Base-by-base conservation (phyloP, 1,284 basidiomycete species). In the Vanrija pseudolonga region DNA sequence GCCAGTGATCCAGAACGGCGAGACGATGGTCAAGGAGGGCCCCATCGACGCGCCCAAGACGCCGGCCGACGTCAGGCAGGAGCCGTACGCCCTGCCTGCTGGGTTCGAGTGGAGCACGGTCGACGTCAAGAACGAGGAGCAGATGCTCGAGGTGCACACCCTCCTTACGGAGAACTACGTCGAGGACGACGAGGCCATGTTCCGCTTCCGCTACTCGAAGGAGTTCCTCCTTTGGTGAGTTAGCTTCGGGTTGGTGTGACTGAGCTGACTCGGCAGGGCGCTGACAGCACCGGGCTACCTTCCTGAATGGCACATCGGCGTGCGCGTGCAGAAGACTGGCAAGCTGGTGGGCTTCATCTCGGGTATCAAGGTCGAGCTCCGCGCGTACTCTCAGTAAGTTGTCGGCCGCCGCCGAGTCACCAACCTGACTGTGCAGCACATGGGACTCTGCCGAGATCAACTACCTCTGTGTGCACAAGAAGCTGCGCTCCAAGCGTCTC, bases 281-380 rank as follows among this genome's bases (percentile, higher is more conserved):
- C 80, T 98, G 39, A 90, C 86, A 64, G 92, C 95, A 50, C 96
- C 96, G 12, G 94, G 93, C 4, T 98, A 92, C 75, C 78, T 85
- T 67, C 86, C 87, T 64, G 89, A 94, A 66, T 98, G 96, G 95
- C 94, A 97, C 72, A 79, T 98, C 51, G 96, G 94, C 42, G 93
- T 99, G 8, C 86, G 95, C 18, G 94, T 98, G 6, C 82, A 84
- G 24, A 86, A 89, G 20, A 91, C 87, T 64, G 85, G 88, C 76
- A 97, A 95, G 75, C 82, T 99, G 1, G 90, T 99, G n/a, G 96
- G 89, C 0, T 99, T 98, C 75, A 98, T 99, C 65, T 88, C 90
- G n/a, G 96, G 90, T 41, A 86, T 98, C 44, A 93, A 94, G 6
- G 80, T 96, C 58, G 84, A 83, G 11, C 75, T 96, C 12, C 85